A percentile compares a stretch with the other conserved stretches of the same genome.
phyloP scores from a whole-genome alignment of 2,329 filamentous ascomycete species.

The Endothia cerciana region DNA sequence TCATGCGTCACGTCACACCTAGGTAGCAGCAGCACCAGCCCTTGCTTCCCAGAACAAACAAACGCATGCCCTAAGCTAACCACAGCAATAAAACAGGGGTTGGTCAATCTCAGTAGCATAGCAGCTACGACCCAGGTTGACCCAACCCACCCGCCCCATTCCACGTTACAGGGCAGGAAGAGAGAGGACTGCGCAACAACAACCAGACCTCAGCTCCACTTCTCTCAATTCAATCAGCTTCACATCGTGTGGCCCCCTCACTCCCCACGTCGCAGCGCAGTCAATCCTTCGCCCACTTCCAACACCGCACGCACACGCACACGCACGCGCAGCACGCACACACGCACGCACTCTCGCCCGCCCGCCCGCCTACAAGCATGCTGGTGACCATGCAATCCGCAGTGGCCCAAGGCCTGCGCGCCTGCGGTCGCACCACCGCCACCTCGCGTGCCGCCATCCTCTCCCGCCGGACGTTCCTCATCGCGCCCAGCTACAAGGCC shows the following conservation, averaged over 20 bases:
- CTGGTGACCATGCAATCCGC: slow-evolving; percentile 20
- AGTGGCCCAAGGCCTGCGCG: slow-evolving; percentile 24
- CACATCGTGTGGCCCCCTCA: background rate
- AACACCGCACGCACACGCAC: slow-evolving; percentile 3
- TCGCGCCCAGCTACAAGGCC: slow-evolving; percentile 25
- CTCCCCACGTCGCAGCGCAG: slow-evolving; percentile 4
- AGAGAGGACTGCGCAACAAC: background rate
- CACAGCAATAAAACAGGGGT: slow-evolving; percentile 8
- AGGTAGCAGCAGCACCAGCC: slow-evolving; percentile 3
- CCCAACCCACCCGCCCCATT: background rate
- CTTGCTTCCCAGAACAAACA: slow-evolving; percentile 7
- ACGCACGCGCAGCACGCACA: no score
- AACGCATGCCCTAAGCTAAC: no score
- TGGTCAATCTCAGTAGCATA: background rate
- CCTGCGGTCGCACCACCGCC: slow-evolving; percentile 11
- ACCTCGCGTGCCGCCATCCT: slow-evolving; percentile 24
- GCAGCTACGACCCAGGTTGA: background rate
- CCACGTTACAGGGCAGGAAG: slow-evolving; percentile 2
- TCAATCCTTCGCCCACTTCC: background rate
- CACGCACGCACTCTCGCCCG: background rate
- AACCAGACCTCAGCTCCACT: slow-evolving; percentile 2
- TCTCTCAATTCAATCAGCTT: background rate
- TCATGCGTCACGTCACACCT: slow-evolving; percentile 7
- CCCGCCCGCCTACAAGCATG: slow-evolving; percentile 15
- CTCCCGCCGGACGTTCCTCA: slow-evolving; percentile 22